Evolutionary conservation across 495 filamentous ascomycete species (phyloP).

Genomic region (Neurospora sp.): DNA sequence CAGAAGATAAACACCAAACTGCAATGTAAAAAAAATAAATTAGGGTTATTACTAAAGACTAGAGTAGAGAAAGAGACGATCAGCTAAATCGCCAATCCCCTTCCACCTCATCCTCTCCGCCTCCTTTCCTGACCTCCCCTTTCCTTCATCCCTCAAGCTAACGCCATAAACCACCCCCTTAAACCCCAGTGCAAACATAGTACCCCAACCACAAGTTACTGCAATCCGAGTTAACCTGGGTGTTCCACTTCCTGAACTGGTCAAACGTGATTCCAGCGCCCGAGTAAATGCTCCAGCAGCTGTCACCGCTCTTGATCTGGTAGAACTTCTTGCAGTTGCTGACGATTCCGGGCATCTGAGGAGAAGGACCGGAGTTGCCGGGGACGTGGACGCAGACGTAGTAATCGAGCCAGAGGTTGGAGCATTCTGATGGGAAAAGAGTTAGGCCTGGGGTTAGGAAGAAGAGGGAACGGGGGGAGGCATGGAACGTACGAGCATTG

Average conservation of each 20-base stretch:
- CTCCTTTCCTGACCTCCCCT: too few species aligned
- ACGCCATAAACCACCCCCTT: neutral
- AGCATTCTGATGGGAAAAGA: neutral
- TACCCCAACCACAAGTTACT: constrained; percentile 11
- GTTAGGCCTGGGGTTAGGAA: too few species aligned
- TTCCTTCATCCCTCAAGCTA: too few species aligned
- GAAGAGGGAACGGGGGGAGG: too few species aligned
- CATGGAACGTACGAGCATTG: neutral
- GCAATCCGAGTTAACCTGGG: constrained; percentile 7
- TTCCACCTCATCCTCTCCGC: too few species aligned
- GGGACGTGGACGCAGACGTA: constrained; percentile 7
- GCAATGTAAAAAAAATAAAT: too few species aligned
- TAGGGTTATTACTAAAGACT: too few species aligned
- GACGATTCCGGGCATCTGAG: neutral
- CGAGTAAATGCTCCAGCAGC: constrained; percentile 8
- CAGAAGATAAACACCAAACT: too few species aligned
- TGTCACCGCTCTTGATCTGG: neutral
- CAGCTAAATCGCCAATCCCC: too few species aligned
- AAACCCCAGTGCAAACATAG: constrained; percentile 9
- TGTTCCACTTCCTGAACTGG: constrained; percentile 13
- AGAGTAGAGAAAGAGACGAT: too few species aligned
- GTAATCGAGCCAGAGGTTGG: constrained; percentile 3
- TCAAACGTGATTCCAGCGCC: constrained; percentile 6
- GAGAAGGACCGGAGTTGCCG: neutral
- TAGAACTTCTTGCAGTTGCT: neutral